Evolutionary conservation across 495 filamentous ascomycete genomes (phyloP).

Genomic region (Penicillium malachiteum): DNA sequence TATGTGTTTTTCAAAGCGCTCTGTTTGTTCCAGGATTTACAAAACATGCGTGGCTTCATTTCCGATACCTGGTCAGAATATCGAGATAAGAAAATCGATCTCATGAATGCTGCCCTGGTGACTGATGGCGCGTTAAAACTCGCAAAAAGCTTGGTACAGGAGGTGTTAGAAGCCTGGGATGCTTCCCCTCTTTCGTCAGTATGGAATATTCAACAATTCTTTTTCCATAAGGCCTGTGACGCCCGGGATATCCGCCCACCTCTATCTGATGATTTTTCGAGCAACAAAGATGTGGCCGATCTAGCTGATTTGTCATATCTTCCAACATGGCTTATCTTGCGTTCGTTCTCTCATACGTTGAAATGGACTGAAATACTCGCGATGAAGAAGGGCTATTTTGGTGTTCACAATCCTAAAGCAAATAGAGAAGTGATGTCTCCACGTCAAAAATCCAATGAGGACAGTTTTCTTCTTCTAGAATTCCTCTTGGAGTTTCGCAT

Average conservation of each 20-base stretch:
- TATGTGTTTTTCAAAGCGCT: conserved; percentile 28
- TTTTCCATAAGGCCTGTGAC: conserved; percentile 14
- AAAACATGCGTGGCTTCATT: conserved; percentile 27
- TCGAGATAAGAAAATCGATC: conserved; percentile 28
- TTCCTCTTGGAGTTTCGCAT: conserved; percentile 27
- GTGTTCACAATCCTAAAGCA: conserved; percentile 28
- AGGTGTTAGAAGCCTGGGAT: conserved; percentile 19
- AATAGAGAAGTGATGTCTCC: conserved; percentile 24
- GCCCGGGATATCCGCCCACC: conserved; percentile 14
- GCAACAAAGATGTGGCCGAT: no score
- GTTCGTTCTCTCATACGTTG: no score
- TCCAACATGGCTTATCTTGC: no score
- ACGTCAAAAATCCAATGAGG: conserved; percentile 31
- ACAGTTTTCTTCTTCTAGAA: conserved; percentile 30
- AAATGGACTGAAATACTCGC: conserved; percentile 28
- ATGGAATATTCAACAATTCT: conserved; percentile 15
- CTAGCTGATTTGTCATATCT: no score
- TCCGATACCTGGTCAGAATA: conserved; percentile 32
- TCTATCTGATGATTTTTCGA: conserved; percentile 18
- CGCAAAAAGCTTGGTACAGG: conserved; percentile 22
- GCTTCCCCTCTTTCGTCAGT: conserved; percentile 8
- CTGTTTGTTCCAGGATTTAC: conserved; percentile 29
- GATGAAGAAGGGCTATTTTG: conserved; percentile 30
- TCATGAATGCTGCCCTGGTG: conserved; percentile 33
- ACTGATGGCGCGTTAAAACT: conserved; percentile 33